A percentile compares a stretch with the other conserved stretches of the same genome.
These are phyloP conservation scores for Drechslerella dactyloides DNA, from an alignment of 2,329 filamentous ascomycete genomes.

Conservation along the genomic window DNA sequence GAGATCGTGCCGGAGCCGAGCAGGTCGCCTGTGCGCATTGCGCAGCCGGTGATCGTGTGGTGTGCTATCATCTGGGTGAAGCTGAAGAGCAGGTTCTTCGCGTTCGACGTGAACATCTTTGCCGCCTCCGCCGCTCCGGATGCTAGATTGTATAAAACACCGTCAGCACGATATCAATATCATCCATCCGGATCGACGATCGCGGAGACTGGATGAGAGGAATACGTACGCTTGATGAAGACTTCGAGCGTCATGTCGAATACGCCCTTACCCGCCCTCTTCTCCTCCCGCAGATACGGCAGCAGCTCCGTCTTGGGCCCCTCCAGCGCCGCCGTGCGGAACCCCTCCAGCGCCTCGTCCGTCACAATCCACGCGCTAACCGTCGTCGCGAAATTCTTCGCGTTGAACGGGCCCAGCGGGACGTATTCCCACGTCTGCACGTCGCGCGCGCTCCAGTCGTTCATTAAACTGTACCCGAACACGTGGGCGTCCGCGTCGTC, in stretches of 20 bases:
- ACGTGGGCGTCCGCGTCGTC: slow-evolving; percentile 71
- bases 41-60: slow-evolving; percentile 77
- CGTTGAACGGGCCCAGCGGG: slow-evolving; percentile 79
- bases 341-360: slow-evolving; percentile 75
- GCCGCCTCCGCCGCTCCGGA: slow-evolving; percentile 58
- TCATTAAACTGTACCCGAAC: slow-evolving; percentile 81
- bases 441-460: slow-evolving; percentile 80
- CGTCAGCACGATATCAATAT: neutral
- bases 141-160: slow-evolving; percentile 50
- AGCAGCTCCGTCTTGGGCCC: slow-evolving; percentile 60
- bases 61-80: slow-evolving; percentile 84
- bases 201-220: slow-evolving; percentile 1
- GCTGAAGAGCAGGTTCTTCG: slow-evolving; percentile 76
- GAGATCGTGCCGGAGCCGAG: slow-evolving; percentile 81
- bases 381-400: slow-evolving; percentile 81
- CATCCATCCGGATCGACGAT: neutral
- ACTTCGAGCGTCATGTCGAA: slow-evolving; percentile 75
- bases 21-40: slow-evolving; percentile 74
- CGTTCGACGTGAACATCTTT: slow-evolving; percentile 54
- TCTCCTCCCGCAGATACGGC: slow-evolving; percentile 70
- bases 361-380: slow-evolving; percentile 82
- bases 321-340: slow-evolving; percentile 64
- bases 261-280: slow-evolving; percentile 62
- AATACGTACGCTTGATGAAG: slow-evolving; percentile 65
- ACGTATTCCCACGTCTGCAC: slow-evolving; percentile 86